Percentiles rank a stretch among this genome's conserved stretches.
Conservation (phyloP, 768 basidiomycete species). For the Tricholoma saponaceum region DNA sequence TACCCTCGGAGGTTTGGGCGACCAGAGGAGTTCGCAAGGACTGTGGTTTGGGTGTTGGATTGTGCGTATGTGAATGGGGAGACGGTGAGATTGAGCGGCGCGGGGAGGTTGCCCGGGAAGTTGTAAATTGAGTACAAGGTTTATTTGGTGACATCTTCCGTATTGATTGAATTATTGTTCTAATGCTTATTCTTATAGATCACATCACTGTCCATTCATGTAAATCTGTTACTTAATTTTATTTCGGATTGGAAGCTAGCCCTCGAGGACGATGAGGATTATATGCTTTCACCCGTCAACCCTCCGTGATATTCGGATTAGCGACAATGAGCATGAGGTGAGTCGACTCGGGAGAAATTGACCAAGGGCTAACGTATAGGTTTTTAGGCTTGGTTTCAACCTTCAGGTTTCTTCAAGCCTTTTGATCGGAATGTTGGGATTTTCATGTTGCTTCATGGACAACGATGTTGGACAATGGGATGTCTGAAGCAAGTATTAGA, state of each 20-base stretch:
- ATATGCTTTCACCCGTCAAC: no score
- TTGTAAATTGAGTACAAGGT: conserved; percentile 17
- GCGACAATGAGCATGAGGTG: no score
- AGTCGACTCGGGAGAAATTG: no score
- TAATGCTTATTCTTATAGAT: background rate
- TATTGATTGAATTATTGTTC: background rate
- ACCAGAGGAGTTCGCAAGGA: conserved; percentile 47
- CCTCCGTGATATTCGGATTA: no score
- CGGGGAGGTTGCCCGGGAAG: conserved; percentile 35
- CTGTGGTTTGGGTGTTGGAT: conserved; percentile 47
- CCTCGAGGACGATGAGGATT: background rate
- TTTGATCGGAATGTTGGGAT: no score
- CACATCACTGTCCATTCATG: no score
- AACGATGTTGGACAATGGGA: no score
- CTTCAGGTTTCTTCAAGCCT: no score
- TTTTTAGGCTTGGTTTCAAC: no score
- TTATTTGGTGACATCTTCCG: background rate
- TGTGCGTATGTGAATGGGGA: conserved; percentile 57
- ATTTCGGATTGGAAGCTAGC: background rate
- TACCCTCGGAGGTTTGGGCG: conserved; percentile 47
- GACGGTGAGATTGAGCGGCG: conserved; percentile 46
- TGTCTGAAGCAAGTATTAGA: no score
- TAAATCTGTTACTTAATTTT: background rate
- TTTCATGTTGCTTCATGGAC: no score
- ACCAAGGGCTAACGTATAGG: no score